Evolutionary conservation across 192 early-diverging fungal genomes (phyloP).

Genomic region (Coemansia asiatica): DNA sequence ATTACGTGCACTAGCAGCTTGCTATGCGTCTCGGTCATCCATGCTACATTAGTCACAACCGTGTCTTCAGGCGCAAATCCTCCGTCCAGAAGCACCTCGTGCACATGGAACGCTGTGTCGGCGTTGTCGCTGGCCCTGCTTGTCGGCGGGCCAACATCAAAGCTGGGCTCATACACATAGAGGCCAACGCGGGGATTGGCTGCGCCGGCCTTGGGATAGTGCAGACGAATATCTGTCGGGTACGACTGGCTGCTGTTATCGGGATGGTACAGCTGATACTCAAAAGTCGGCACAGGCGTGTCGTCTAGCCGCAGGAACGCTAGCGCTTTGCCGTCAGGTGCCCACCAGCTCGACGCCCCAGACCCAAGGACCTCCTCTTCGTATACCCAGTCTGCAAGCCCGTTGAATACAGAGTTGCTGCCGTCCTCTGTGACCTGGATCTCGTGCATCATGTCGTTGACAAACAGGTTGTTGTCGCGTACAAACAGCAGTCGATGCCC

Average conservation of each 20-base stretch:
- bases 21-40: conserved; percentile 67
- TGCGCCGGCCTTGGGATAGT: conserved; percentile 90
- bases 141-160: conserved; percentile 13
- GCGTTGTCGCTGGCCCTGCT: conserved; percentile 44
- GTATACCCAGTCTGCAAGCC: conserved; percentile 98
- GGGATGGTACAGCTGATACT: conserved; percentile 72
- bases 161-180: conserved; percentile 63
- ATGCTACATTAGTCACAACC: conserved; percentile 79
- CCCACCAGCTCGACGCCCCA: conserved; percentile 82
- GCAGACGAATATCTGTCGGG: conserved; percentile 68
- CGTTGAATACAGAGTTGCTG: conserved; percentile 79
- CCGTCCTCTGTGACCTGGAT: conserved; percentile 85
- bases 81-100: conserved; percentile 47
- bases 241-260: conserved; percentile 62
- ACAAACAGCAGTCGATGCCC: conserved; percentile 84
- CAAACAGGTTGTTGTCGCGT: conserved; percentile 82
- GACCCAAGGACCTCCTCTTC: conserved; percentile 87
- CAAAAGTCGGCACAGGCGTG: conserved; percentile 73
- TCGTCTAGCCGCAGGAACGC: conserved; percentile 89
- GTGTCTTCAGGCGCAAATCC: conserved; percentile 62
- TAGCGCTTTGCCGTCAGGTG: conserved; percentile 72
- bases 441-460: conserved; percentile 69
- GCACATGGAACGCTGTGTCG: conserved; percentile 46
- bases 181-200: conserved; percentile 81
- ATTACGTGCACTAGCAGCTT: conserved; percentile 73